phyloP scores from a whole-genome alignment of 345 rosid species.

The Microcos paniculata region DNA sequence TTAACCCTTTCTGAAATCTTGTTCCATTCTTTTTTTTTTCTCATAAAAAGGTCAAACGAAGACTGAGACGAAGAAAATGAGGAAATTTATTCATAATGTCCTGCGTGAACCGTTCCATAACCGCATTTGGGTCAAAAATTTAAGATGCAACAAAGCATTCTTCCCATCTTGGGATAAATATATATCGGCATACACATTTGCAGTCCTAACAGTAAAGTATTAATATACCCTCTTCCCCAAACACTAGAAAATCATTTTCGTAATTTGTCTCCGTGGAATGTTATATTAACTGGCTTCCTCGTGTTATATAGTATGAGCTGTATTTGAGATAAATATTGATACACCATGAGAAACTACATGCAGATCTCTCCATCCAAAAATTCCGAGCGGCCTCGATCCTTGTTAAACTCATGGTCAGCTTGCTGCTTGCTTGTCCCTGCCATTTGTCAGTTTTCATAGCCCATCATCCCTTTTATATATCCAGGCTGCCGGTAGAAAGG shows the following conservation, averaged over 20 bases:
- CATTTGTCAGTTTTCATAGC: background rate
- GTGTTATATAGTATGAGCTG: background rate
- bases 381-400: constrained; percentile 13
- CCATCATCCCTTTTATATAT: background rate
- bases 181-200: background rate
- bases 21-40: too few relatives aligned
- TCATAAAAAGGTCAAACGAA: too few relatives aligned
- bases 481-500: background rate
- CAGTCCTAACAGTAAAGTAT: background rate
- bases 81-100: background rate
- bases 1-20: too few relatives aligned
- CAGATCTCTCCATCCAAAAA: background rate
- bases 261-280: background rate
- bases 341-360: background rate
- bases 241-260: background rate
- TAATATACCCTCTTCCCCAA: background rate
- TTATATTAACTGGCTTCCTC: background rate
- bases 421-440: background rate
- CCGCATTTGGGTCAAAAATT: constrained; percentile 2
- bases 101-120: background rate
- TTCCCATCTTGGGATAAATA: background rate
- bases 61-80: background rate
- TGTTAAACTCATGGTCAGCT: background rate
- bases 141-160: constrained; percentile 5
- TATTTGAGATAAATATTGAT: background rate